Base-by-base conservation (phyloP, 129 eudicot genomes). In the Arctium lappa region DNA sequence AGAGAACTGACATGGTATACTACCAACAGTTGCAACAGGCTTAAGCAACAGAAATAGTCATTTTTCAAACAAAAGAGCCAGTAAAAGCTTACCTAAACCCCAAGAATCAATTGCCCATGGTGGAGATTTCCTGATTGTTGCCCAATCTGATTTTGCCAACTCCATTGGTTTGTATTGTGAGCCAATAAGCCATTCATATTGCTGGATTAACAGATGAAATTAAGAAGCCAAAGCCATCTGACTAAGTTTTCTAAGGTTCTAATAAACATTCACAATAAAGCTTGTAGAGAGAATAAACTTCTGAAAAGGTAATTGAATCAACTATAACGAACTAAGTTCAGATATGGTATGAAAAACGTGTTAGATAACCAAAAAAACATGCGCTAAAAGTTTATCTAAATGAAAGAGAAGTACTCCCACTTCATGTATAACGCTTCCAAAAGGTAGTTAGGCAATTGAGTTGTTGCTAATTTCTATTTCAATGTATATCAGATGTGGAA, bases 61-160 rank as follows among this genome's bases (percentile, higher is more conserved):
- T 12, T 38, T 63, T 69, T 46, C 44, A 39, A 62, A 60, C 12
- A 18, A 69, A 50, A 40, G 38, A 72, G 72, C 62, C 63, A 29
- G 66, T 73, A 74, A 86, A 68, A 73, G 75, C 88, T 86, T 87
- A 95, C 99, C 98, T 91, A 95, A 85, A 80, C 99, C 99, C 99
- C 99, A 95, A 29, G 99, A 93, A 88, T 95, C 99, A 78, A 95
- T 88, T 79, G 97, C 91, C 99, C 99, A 95, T 69, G 98, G 92
- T 78, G 98, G 97, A 73, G 99, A 95, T 42, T 90, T 93, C 81
- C 97, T 91, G 62, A 95, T 85, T 60, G 91, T 83, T 70, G 88
- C 86, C 98, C 98, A 95, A 83, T 95, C 99, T 77, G 98, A 86
- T 78, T 93, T 93, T 46, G 85, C 88, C 87, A 95, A 48, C 91